Percentiles rank a stretch among this genome's conserved stretches.
Evolutionary conservation across 2,329 filamentous ascomycete species (phyloP).

Genomic region (Hymenotorrendiella dingleyae): DNA sequence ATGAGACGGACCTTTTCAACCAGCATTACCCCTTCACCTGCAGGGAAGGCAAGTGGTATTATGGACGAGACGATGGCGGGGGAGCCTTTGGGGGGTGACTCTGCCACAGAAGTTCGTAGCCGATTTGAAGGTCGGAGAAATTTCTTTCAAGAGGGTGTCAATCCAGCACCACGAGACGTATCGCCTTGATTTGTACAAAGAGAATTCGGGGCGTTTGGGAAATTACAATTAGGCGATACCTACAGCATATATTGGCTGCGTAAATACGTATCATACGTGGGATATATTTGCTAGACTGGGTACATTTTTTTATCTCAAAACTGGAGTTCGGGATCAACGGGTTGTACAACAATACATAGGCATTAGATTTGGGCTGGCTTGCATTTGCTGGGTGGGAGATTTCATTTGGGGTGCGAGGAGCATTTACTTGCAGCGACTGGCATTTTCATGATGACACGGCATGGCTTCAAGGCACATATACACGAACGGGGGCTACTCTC

Average conservation of each 20-base stretch:
- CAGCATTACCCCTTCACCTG: conserved; percentile 8
- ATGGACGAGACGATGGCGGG: neutral
- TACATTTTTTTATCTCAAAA: too few species aligned
- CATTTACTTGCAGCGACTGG: too few species aligned
- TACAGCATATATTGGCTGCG: too few species aligned
- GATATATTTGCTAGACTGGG: too few species aligned
- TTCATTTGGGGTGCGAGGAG: neutral
- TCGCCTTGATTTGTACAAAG: neutral
- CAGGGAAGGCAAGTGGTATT: neutral
- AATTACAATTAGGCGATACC: too few species aligned
- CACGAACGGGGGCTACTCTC: too few species aligned
- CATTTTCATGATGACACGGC: too few species aligned
- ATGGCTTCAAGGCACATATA: too few species aligned
- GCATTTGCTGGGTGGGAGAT: neutral
- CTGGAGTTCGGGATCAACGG: too few species aligned
- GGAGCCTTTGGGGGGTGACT: conserved; percentile 4
- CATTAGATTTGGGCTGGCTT: neutral
- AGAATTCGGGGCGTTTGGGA: neutral
- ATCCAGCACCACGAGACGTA: conserved; percentile 9
- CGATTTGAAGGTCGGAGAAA: conserved; percentile 16
- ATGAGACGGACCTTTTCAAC: neutral
- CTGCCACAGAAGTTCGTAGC: conserved; percentile 5
- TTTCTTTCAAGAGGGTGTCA: conserved; percentile 22
- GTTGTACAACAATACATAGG: too few species aligned
- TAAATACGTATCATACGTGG: too few species aligned